These are phyloP conservation scores for Leccinum truebloodii DNA, from an alignment of 768 basidiomycete genomes.

Conservation along the genomic window DNA sequence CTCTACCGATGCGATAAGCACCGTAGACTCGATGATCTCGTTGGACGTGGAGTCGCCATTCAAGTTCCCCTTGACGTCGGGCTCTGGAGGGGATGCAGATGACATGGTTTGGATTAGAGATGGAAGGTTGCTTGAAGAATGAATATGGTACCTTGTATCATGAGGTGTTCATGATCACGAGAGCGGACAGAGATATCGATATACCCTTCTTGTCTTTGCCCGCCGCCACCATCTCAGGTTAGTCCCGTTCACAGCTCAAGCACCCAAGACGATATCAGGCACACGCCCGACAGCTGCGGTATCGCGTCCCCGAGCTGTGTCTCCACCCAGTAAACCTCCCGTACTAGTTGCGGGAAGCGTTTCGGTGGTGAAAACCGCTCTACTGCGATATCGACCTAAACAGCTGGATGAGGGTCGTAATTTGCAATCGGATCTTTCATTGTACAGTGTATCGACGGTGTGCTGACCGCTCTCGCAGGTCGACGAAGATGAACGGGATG, in stretches of 20 bases:
- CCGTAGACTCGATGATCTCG: slow-evolving; percentile 15
- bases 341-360: slow-evolving; percentile 13
- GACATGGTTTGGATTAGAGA: slow-evolving; percentile 13
- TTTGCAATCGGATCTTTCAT: slow-evolving; percentile 30
- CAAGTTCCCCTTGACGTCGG: slow-evolving; percentile 7
- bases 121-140: background rate
- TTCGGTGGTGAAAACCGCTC: slow-evolving; percentile 24
- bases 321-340: too few species aligned
- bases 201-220: background rate
- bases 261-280: slow-evolving; percentile 25
- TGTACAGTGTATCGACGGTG: background rate
- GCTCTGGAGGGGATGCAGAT: slow-evolving; percentile 7
- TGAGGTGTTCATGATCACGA: slow-evolving; percentile 7
- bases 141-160: background rate
- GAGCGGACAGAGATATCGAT: background rate
- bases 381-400: background rate
- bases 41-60: slow-evolving; percentile 8
- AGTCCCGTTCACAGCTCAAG: background rate
- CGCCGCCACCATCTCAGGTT: slow-evolving; percentile 2
- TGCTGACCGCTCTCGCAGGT: background rate
- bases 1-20: slow-evolving; percentile 41
- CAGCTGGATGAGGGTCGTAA: slow-evolving; percentile 29
- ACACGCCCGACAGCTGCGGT: slow-evolving; percentile 21
- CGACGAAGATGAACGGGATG: background rate
- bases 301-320: background rate